These are phyloP conservation scores for Aspergillus carbonarius DNA, from an alignment of 2,329 filamentous ascomycete genomes.

Conservation along the genomic window DNA sequence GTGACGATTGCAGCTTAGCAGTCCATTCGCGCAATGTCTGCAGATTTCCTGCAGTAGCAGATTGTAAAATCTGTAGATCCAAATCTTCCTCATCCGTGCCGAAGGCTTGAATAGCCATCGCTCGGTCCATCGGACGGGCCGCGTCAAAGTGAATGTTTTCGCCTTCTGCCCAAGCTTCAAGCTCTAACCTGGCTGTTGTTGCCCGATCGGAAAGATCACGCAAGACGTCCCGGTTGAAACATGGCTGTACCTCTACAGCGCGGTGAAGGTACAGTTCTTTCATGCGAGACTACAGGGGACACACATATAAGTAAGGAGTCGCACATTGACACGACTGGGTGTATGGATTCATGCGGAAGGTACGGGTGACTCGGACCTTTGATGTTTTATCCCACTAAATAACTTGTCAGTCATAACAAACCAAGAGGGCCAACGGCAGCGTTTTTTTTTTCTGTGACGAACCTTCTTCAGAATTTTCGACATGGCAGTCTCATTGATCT, in stretches of 20 bases:
- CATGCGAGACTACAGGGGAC: constrained; percentile 69
- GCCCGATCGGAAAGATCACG: constrained; percentile 96
- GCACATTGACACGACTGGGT: background rate
- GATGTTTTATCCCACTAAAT: constrained; percentile 94
- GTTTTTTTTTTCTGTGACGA: constrained; percentile 25
- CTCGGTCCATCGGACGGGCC: constrained; percentile 41
- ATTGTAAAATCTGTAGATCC: constrained; percentile 83
- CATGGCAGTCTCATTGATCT: constrained; percentile 96
- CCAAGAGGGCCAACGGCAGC: constrained; percentile 9
- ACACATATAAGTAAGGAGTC: constrained; percentile 32
- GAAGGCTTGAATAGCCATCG: constrained; percentile 37
- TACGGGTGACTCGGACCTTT: constrained; percentile 57
- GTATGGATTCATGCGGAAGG: too few relatives aligned
- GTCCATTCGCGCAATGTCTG: constrained; percentile 77
- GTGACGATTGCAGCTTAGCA: constrained; percentile 63
- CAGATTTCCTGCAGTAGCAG: constrained; percentile 74
- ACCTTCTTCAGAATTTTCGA: constrained; percentile 98
- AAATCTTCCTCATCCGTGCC: constrained; percentile 85
- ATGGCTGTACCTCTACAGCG: constrained; percentile 95
- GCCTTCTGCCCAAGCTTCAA: constrained; percentile 95
- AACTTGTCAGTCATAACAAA: constrained; percentile 21
- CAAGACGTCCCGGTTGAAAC: constrained; percentile 96
- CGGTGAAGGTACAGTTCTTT: constrained; percentile 96
- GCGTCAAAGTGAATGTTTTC: constrained; percentile 83
- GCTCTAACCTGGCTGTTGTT: constrained; percentile 90